These are phyloP conservation scores for Globisporangium spiculum DNA, from an alignment of 352 stramenopile species.

Conservation along the genomic window DNA sequence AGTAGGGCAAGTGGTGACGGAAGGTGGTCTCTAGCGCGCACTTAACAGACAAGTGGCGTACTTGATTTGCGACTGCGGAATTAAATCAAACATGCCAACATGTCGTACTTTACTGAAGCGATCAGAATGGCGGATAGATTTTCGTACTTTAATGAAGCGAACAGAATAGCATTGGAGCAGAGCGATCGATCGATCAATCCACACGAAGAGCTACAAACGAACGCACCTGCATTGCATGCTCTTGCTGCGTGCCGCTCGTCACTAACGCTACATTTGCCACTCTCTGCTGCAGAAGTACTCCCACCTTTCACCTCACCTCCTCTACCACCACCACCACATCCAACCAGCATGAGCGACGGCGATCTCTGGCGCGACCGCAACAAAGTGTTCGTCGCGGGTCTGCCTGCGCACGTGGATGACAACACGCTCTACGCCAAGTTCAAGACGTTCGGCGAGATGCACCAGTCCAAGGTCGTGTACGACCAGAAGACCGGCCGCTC, in stretches of 20 bases:
- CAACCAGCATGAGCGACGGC: slow-evolving; percentile 41
- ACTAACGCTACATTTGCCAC: neutral
- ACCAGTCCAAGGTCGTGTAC: slow-evolving; percentile 83
- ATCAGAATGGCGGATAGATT: neutral
- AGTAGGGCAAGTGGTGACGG: neutral
- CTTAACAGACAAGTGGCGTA: neutral
- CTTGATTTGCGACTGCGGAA: too few species aligned
- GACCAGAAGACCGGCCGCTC: slow-evolving; percentile 67
- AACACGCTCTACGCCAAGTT: slow-evolving; percentile 73
- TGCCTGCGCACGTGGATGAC: slow-evolving; percentile 64
- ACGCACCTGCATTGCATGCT: neutral
- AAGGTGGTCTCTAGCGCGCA: neutral
- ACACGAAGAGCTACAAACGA: neutral
- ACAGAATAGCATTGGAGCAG: slow-evolving; percentile 11
- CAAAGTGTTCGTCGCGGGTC: slow-evolving; percentile 83
- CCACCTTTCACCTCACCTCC: neutral
- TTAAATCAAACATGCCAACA: too few species aligned
- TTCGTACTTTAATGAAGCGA: neutral
- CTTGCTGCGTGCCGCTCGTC: neutral
- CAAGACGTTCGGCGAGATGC: slow-evolving; percentile 74
- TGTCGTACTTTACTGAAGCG: too few species aligned
- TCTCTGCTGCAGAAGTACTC: neutral
- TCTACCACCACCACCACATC: neutral
- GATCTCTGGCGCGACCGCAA: slow-evolving; percentile 86
- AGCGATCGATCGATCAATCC: slow-evolving; percentile 6